Conservation (phyloP, 768 basidiomycete species). For the button mushroom (Agaricus bisporus) region DNA sequence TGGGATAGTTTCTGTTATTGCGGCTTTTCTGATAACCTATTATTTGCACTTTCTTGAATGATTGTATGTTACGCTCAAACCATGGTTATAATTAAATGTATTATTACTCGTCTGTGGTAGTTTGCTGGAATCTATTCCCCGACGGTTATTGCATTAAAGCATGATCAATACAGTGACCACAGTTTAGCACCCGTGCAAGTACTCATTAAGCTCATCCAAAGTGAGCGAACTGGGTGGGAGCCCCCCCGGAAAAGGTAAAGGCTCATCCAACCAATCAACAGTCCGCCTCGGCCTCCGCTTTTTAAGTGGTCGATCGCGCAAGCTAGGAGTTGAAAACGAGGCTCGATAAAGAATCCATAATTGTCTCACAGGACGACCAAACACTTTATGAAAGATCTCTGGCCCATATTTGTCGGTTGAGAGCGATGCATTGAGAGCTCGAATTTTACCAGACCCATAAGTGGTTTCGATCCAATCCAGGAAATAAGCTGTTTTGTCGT, state of each 20-base stretch:
- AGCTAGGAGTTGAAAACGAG: constrained; percentile 20
- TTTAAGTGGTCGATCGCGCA: neutral
- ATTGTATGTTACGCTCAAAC: constrained; percentile 6
- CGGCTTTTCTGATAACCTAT: constrained; percentile 8
- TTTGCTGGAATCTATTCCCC: too few species aligned
- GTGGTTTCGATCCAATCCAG: constrained; percentile 60
- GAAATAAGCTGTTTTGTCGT: constrained; percentile 69
- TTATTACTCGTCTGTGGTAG: neutral
- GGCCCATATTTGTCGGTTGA: constrained; percentile 43
- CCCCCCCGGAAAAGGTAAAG: too few species aligned
- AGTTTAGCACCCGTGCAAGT: too few species aligned
- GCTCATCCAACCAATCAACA: too few species aligned
- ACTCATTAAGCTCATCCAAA: too few species aligned
- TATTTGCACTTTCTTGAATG: constrained; percentile 8
- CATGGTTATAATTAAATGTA: neutral
- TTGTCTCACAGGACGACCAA: constrained; percentile 44
- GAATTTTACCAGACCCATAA: constrained; percentile 48
- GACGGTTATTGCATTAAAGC: too few species aligned
- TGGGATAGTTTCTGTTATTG: constrained; percentile 44
- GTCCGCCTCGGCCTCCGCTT: too few species aligned
- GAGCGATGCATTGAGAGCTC: constrained; percentile 52
- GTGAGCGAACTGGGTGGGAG: too few species aligned
- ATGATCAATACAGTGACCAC: neutral
- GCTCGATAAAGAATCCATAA: constrained; percentile 56
- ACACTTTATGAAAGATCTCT: constrained; percentile 43